These are phyloP conservation scores for Macrophomina pseudophaseolina DNA, from an alignment of 2,329 filamentous ascomycete genomes.

Conservation along the genomic window DNA sequence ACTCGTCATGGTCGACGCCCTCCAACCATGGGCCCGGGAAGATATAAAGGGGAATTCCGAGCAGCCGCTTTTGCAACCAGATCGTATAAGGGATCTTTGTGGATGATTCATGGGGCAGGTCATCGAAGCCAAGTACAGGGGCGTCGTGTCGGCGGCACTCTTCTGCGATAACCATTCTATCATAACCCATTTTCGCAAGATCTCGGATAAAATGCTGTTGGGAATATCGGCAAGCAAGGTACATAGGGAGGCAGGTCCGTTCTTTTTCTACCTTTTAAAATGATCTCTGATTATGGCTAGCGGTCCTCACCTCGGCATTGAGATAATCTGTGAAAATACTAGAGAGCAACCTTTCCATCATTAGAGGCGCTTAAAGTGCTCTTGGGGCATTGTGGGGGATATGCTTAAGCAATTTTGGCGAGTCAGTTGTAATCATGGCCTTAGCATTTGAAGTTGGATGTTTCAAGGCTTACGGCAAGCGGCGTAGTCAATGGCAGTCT, in stretches of 20 bases:
- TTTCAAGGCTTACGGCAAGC: too few relatives aligned
- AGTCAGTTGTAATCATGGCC: too few relatives aligned
- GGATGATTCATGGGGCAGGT: background rate
- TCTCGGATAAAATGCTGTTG: slow-evolving; percentile 34
- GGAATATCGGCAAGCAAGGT: slow-evolving; percentile 34
- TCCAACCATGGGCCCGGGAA: background rate
- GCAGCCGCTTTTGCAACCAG: background rate
- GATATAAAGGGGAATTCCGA: background rate
- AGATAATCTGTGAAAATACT: too few relatives aligned
- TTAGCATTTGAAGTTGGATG: too few relatives aligned
- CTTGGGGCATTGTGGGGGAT: too few relatives aligned
- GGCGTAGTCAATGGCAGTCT: too few relatives aligned
- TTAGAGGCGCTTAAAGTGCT: too few relatives aligned
- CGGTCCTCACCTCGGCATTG: too few relatives aligned
- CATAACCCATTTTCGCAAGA: slow-evolving; percentile 38
- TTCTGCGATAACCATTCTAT: slow-evolving; percentile 39
- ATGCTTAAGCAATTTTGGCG: too few relatives aligned
- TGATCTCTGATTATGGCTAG: too few relatives aligned
- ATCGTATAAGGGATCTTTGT: too few relatives aligned
- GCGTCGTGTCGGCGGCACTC: slow-evolving; percentile 37
- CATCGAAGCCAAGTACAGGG: slow-evolving; percentile 33
- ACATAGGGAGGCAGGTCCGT: background rate
- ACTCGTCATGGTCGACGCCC: background rate
- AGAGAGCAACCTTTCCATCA: too few relatives aligned
- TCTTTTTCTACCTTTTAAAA: slow-evolving; percentile 15